Base-by-base conservation (phyloP, 108 stramenopile species). In the Nannochloropsis gaditana region DNA sequence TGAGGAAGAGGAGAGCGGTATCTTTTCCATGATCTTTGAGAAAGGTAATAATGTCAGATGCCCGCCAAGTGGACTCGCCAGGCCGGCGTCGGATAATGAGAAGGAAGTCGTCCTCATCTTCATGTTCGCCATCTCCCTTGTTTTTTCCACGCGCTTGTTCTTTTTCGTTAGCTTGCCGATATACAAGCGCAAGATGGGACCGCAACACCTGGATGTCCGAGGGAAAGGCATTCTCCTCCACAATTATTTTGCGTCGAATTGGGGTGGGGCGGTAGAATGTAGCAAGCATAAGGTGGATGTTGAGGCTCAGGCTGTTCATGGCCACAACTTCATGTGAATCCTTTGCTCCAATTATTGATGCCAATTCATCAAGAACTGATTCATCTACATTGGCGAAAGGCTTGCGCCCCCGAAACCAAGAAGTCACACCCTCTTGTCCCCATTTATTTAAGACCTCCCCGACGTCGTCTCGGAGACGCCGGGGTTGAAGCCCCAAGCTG, bases 221-320 rank as follows among this genome's bases (percentile, higher is more conserved):
- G 21, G 91, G 91, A 47, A 91, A 91, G 31, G 89, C 87, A 9
- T 84, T 79, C 11, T 47, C 85, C 43, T 91, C 91, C 31, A 88
- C 83, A 43, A 91, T 9, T 15, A 91, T 91, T 45, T 88, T 88
- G 47, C 41, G 21, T 31, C 91, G 87, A 21, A 2, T 9, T 19
- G 41, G 80, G 15, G 21, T 86, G 1, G 91, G 91, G 4, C 85
- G 45, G 82, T 91, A 91, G 43, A 91, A 91, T 4, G 91, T 84
- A 9, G 80, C 73, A 85, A 91, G 85, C 82, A 91, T 45, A 11
- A 90, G 59, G 45, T 91, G 91, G 9, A 91, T 44, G 43, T 91
- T 91, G n/a, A 81, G 84, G 41, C 87, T 91, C 9, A 90, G 87
- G 44, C 45, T 88, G 82, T 88, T 85, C 91, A 91, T 91, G 9